phyloP scores from a whole-genome alignment of 345 rosid species.

The Mallotus nudiflorus region DNA sequence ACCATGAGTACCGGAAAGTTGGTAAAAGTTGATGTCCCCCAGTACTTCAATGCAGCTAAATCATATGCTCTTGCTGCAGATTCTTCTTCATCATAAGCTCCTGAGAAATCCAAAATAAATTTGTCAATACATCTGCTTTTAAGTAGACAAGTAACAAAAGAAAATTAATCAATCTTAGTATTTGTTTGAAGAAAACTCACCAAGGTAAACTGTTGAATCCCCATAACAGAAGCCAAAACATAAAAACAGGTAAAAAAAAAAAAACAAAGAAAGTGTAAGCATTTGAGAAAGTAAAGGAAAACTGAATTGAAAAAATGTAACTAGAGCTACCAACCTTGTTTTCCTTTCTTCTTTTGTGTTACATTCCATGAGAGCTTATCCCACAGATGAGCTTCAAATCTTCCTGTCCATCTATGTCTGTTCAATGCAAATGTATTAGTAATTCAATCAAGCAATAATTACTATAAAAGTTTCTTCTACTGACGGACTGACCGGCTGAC shows the following conservation, averaged over 20 bases:
- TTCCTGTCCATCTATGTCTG: conserved; percentile 73
- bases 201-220: conserved; percentile 55
- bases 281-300: not conserved
- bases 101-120: conserved; percentile 26
- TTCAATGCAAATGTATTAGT: too few relatives aligned
- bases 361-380: conserved; percentile 69
- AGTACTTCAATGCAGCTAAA: conserved; percentile 65
- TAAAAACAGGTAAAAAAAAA: conserved; percentile 18
- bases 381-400: conserved; percentile 73
- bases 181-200: conserved; percentile 28
- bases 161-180: not conserved
- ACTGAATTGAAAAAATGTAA: not conserved
- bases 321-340: conserved; percentile 45
- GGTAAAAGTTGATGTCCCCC: conserved; percentile 65
- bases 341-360: conserved; percentile 70
- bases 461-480: not conserved
- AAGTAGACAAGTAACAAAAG: not conserved
- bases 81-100: conserved; percentile 75
- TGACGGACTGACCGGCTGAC: conserved; percentile 58
- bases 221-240: conserved; percentile 15
- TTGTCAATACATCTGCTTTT: conserved; percentile 6
- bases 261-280: not conserved
- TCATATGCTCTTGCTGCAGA: conserved; percentile 74
- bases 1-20: conserved; percentile 48
- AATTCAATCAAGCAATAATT: too few relatives aligned